Percentiles rank a stretch among this genome's conserved stretches.
phyloP scores from a whole-genome alignment of 768 basidiomycete genomes.

The Ramaria rubella region DNA sequence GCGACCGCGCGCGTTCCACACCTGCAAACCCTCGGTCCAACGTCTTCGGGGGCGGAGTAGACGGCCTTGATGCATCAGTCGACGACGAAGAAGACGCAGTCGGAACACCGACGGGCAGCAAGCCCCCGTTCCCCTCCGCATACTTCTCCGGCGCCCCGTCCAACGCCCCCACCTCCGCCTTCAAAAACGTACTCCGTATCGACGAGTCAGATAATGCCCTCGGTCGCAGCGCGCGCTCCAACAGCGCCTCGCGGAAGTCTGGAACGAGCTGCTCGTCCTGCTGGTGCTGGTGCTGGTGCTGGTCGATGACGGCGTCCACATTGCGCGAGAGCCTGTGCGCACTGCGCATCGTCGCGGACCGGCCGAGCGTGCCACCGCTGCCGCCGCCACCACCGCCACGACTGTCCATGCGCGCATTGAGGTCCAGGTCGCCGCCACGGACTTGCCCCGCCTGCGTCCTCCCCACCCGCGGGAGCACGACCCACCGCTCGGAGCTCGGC shows the following conservation, averaged over 20 bases:
- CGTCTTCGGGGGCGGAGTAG: neutral
- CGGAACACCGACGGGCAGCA: neutral
- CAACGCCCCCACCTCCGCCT: conserved; percentile 1
- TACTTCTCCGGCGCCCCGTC: neutral
- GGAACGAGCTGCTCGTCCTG: conserved; percentile 37
- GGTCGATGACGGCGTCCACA: conserved; percentile 76
- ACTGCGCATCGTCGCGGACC: conserved; percentile 19
- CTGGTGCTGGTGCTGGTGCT: conserved; percentile 36
- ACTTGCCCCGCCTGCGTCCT: conserved; percentile 11
- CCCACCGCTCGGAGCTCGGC: conserved; percentile 53
- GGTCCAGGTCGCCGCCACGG: conserved; percentile 18
- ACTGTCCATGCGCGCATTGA: conserved; percentile 11
- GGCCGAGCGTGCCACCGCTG: conserved; percentile 6
- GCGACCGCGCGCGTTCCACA: neutral
- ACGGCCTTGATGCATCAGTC: neutral
- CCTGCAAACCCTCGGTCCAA: neutral
- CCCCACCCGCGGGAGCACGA: conserved; percentile 46
- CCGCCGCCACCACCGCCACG: conserved; percentile 1
- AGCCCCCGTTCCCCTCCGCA: neutral
- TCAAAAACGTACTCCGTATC: conserved; percentile 78
- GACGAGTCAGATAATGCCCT: conserved; percentile 90
- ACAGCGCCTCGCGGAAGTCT: conserved; percentile 40
- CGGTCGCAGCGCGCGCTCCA: conserved; percentile 61
- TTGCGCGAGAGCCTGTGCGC: conserved; percentile 47
- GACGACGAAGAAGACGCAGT: neutral